Evolutionary conservation across 495 filamentous ascomycete species (phyloP).

Genomic region (Darksidea phi): DNA sequence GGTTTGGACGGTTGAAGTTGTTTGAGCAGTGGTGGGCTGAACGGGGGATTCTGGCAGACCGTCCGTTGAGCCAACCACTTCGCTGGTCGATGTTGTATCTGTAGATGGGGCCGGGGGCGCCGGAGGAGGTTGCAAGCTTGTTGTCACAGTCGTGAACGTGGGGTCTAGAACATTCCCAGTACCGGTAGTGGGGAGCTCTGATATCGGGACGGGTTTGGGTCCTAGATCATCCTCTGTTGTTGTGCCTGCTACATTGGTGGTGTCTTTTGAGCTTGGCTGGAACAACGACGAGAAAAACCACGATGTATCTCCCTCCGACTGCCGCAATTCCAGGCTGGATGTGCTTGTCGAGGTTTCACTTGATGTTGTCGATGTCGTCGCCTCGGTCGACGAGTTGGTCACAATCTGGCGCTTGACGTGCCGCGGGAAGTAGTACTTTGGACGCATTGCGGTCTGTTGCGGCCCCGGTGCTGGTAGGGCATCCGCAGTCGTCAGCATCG

Average conservation of each 20-base stretch:
- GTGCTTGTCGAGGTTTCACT: slow-evolving; percentile 18
- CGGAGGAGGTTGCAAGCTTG: no score
- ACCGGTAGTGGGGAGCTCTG: not conserved
- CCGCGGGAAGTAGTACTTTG: slow-evolving; percentile 51
- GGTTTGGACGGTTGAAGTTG: no score
- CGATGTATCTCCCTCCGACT: slow-evolving; percentile 11
- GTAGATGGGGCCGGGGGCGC: not conserved
- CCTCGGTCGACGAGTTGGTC: slow-evolving; percentile 32
- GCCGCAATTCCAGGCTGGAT: slow-evolving; percentile 17
- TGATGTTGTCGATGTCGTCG: slow-evolving; percentile 33
- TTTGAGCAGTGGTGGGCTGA: no score
- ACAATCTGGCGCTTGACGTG: slow-evolving; percentile 49
- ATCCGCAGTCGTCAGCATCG: slow-evolving; percentile 43
- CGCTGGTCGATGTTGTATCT: not conserved
- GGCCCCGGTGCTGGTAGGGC: slow-evolving; percentile 45
- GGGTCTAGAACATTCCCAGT: not conserved
- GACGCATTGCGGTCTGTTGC: slow-evolving; percentile 41
- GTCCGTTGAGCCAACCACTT: not conserved
- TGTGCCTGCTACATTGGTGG: not conserved
- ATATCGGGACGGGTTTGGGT: not conserved
- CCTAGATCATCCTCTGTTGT: slow-evolving; percentile 5
- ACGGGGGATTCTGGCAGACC: not conserved
- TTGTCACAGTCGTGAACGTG: not conserved
- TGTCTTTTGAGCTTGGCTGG: slow-evolving; percentile 4
- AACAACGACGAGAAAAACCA: slow-evolving; percentile 16